Evolutionary conservation across 2,329 filamentous ascomycete species (phyloP).

Genomic region (Penicillium sp.): DNA sequence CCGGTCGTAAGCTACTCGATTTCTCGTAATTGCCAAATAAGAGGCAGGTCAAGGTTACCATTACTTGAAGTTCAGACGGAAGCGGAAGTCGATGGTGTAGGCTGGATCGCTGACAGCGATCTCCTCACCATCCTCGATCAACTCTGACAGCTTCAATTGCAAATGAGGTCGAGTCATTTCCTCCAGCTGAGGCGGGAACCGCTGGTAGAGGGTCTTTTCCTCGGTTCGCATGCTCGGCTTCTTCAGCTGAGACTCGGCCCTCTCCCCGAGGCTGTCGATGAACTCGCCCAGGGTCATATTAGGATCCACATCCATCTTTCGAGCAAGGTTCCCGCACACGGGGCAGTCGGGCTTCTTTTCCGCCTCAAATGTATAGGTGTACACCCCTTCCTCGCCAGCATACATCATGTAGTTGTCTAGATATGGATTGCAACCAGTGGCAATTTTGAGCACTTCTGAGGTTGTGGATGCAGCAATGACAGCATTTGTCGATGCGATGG

Average conservation of each 20-base stretch:
- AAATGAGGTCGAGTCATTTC: slow-evolving; percentile 82
- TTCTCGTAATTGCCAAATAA: slow-evolving; percentile 5
- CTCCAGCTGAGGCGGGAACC: slow-evolving; percentile 75
- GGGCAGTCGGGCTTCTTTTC: slow-evolving; percentile 93
- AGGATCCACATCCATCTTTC: slow-evolving; percentile 69
- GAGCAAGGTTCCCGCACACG: slow-evolving; percentile 82
- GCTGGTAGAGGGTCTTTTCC: slow-evolving; percentile 86
- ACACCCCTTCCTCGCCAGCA: slow-evolving; percentile 90
- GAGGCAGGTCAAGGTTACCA: neutral
- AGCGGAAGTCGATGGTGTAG: slow-evolving; percentile 70
- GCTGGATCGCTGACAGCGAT: slow-evolving; percentile 91
- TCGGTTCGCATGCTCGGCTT: slow-evolving; percentile 82
- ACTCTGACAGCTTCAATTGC: slow-evolving; percentile 69
- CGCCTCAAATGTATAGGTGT: slow-evolving; percentile 96
- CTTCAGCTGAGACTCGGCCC: slow-evolving; percentile 89
- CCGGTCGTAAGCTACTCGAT: slow-evolving; percentile 4
- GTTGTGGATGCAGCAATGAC: slow-evolving; percentile 95
- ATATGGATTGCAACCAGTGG: slow-evolving; percentile 75
- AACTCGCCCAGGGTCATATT: slow-evolving; percentile 76
- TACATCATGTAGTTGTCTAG: slow-evolving; percentile 99
- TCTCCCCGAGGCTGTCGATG: slow-evolving; percentile 75
- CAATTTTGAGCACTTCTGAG: slow-evolving; percentile 95
- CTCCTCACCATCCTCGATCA: slow-evolving; percentile 80
- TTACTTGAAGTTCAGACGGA: slow-evolving; percentile 52
- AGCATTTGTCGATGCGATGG: slow-evolving; percentile 95